Base-by-base conservation (phyloP, 306 rosid species). In the Citrullus colocynthis region DNA sequence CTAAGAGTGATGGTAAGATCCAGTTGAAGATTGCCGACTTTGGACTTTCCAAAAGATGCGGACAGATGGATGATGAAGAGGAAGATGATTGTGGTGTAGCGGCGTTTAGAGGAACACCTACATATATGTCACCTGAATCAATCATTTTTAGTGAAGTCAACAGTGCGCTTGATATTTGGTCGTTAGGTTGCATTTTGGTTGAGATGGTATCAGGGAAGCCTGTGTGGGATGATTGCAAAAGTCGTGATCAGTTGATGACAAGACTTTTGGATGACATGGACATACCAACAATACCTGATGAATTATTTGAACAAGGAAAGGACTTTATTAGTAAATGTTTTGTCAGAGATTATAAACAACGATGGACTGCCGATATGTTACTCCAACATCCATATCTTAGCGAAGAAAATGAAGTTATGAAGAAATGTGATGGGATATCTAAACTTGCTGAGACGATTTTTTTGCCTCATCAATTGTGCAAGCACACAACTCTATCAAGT, bases 321-420 rank as follows among this genome's bases (percentile, higher is more conserved):
- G 65, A 74, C 6, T 74, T 54, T 18, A 1, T 55, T 34, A 9
- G 0, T 1, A 54, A 14, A 16, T 54, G 44, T 16, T 55, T 74
- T 37, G 21, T 7, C 16, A 16, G 9, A 9, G 1, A 32, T 2
- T 45, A 20, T 18, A 36, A 11, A 17, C 5, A 7, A 14, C 37
- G 77, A 6, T 74, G 78, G 78, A 52, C 64, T 32, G 64, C 64
- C 2, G 32, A 67, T 41, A 67, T 67, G 74, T n/a, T 67, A 10
- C 51, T 67, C 17, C 32, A 10, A 5, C 55, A 67, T 67, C 55
- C 32, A 0, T 67, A 67, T 42, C 7, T 67, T 5, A 20, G 4
- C 0, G 17, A 67, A 41, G 74, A 66, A 66, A 51, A 51, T 12
- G 6, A 3, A 14, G 55, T 6, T 13, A 14, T 6, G 4, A 51